These are phyloP conservation scores for Colletotrichum musicola DNA, from an alignment of 2,329 filamentous ascomycete genomes.

Conservation along the genomic window DNA sequence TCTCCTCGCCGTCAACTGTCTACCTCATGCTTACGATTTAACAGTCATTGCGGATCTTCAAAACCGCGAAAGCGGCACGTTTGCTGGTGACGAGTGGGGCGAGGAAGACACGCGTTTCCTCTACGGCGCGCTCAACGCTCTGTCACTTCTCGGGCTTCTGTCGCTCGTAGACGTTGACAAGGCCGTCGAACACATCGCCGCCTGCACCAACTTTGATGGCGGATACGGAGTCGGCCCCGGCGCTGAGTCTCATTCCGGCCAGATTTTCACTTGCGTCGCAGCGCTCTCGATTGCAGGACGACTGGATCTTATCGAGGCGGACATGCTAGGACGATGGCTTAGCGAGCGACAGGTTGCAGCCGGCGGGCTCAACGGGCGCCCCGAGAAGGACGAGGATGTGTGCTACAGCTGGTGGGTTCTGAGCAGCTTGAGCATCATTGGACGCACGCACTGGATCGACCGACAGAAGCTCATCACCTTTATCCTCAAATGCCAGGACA, in stretches of 20 bases:
- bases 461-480: conserved; percentile 81
- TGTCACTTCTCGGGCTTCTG: conserved; percentile 84
- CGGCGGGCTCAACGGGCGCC: conserved; percentile 92
- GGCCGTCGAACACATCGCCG: conserved; percentile 82
- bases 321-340: conserved; percentile 88
- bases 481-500: conserved; percentile 90
- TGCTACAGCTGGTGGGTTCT: conserved; percentile 99
- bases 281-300: conserved; percentile 86
- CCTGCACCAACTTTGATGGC: conserved; percentile 94
- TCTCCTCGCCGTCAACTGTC: not conserved
- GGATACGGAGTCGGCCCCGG: conserved; percentile 92
- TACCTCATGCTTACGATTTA: conserved; percentile 36
- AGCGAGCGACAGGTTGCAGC: conserved; percentile 91
- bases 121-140: conserved; percentile 88
- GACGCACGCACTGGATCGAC: conserved; percentile 93
- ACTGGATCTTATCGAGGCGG: conserved; percentile 84
- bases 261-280: conserved; percentile 94
- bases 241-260: conserved; percentile 93
- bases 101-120: conserved; percentile 96
- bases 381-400: conserved; percentile 95
- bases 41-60: conserved; percentile 85
- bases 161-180: conserved; percentile 82
- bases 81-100: conserved; percentile 95
- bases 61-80: conserved; percentile 84
- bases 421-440: conserved; percentile 91